Base-by-base conservation (phyloP, 306 rosid genomes). In the Corylus americana region DNA sequence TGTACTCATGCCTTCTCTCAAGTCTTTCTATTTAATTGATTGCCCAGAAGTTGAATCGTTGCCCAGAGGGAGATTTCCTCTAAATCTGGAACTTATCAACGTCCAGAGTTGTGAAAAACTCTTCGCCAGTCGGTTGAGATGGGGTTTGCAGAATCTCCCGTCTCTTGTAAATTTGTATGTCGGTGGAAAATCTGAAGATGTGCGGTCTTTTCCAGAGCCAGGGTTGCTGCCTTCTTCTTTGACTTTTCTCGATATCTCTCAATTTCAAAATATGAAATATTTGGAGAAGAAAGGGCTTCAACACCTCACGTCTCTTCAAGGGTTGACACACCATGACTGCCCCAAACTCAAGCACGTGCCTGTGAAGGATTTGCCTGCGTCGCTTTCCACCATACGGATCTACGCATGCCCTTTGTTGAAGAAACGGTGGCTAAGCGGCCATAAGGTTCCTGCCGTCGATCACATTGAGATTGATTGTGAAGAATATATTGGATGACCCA, bases 311-410 rank as follows among this genome's bases (percentile, higher is more conserved):
- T 68, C 18, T 22, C 80, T 77, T 54, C 29, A 53, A 68, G 2
- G 45, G 5, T 25, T 77, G 74, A 0, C 0, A 0, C 6, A 85
- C 6, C 0, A 0, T 0, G 0, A 0, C 0, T 87, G 90, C 20
- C 54, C 70, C 0, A 3, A 16, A 39, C 78, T 87, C 20, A 70
- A 22, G 44, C 13, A 22, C 58, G 47, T 84, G 58, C 83, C 84
- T 17, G 70, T 66, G 18, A 70, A 80, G 27, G 18, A 25, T 2
- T 7, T 73, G 1, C 70, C 70, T 2, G 5, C 29, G n/a, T 72
- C 73, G 66, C 81, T 83, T 17, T 67, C 27, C 42, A 0, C 0
- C 31, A 22, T 83, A 11, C 0, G 0, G 0, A 66, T 75, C 12
- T 0, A 0, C 3, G 0, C 0, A 0, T 74, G 80, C 48, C 62